These are phyloP conservation scores for Anisodus acutangulus DNA, from an alignment of 257 asterid species.

Conservation along the genomic window DNA sequence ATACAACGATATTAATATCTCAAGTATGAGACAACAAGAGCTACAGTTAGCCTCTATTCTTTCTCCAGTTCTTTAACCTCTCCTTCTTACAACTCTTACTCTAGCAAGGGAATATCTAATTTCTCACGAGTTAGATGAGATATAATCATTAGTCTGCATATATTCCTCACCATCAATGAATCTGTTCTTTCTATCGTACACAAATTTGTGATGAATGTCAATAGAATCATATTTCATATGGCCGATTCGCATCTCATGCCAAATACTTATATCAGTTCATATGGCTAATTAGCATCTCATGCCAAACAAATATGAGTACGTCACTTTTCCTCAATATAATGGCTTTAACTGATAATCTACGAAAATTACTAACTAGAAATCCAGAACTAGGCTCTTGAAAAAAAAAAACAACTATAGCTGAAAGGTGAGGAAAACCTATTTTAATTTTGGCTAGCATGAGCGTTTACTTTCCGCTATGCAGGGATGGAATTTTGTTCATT, in stretches of 20 bases:
- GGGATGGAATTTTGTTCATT: not conserved
- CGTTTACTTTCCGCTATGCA: not conserved
- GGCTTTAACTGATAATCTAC: not conserved
- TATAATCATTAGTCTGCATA: conserved; percentile 19
- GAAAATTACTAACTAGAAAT: not conserved
- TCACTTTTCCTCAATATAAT: not conserved
- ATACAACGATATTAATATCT: not conserved
- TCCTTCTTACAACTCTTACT: not conserved
- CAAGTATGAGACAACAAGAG: not conserved
- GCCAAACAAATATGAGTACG: not conserved
- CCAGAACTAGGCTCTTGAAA: not conserved
- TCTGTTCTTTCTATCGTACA: not conserved
- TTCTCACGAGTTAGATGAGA: not conserved
- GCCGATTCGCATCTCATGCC: not conserved
- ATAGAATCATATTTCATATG: not conserved
- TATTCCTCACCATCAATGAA: conserved; percentile 18
- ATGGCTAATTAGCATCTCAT: not conserved
- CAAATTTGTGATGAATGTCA: not conserved
- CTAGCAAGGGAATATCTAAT: not conserved
- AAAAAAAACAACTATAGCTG: conserved; percentile 11
- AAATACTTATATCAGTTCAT: not conserved
- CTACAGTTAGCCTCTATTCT: not conserved
- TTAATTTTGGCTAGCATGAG: conserved; percentile 1
- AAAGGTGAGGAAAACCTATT: not conserved
- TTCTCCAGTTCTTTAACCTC: not conserved